phyloP scores from a whole-genome alignment of 352 stramenopile species.

The Phytophthora multivora region DNA sequence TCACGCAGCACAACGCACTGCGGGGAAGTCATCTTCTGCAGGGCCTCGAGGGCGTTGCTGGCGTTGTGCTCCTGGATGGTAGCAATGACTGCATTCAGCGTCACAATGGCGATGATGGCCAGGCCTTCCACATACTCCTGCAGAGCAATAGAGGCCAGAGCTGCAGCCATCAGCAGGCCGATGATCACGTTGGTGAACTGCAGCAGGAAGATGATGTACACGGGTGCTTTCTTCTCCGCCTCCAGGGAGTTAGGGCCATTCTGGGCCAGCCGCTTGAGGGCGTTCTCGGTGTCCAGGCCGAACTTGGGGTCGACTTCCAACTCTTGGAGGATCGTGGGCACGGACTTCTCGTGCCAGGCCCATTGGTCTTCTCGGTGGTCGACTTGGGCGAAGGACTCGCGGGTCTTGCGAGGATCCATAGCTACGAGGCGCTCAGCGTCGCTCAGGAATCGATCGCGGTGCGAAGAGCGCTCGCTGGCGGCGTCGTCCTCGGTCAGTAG shows the following conservation, averaged over 20 bases:
- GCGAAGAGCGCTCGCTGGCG: slow-evolving; percentile 27
- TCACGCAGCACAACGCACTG: slow-evolving; percentile 68
- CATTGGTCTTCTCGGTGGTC: slow-evolving; percentile 47
- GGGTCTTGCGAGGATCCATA: slow-evolving; percentile 50
- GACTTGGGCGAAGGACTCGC: slow-evolving; percentile 62
- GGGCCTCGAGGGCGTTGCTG: slow-evolving; percentile 68
- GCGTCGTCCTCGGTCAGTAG: slow-evolving; percentile 31
- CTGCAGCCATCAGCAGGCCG: slow-evolving; percentile 59
- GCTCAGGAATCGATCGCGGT: slow-evolving; percentile 64
- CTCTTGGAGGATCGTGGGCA: slow-evolving; percentile 42
- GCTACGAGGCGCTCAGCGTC: slow-evolving; percentile 59
- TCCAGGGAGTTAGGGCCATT: slow-evolving; percentile 59
- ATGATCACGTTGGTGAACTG: slow-evolving; percentile 86
- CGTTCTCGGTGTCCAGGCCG: slow-evolving; percentile 44
- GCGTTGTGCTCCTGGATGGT: slow-evolving; percentile 73
- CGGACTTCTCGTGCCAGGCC: slow-evolving; percentile 61
- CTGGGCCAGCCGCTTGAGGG: slow-evolving; percentile 37
- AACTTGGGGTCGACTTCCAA: slow-evolving; percentile 47
- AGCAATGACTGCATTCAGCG: slow-evolving; percentile 71
- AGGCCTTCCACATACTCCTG: slow-evolving; percentile 75
- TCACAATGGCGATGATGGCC: slow-evolving; percentile 76
- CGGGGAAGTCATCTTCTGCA: slow-evolving; percentile 76
- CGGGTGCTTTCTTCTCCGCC: slow-evolving; percentile 56
- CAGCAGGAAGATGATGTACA: slow-evolving; percentile 70
- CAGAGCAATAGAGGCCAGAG: slow-evolving; percentile 65